Percentiles rank a stretch among this genome's conserved stretches.
phyloP scores from a whole-genome alignment of 805 yeast species.

The Candida succiphila region DNA sequence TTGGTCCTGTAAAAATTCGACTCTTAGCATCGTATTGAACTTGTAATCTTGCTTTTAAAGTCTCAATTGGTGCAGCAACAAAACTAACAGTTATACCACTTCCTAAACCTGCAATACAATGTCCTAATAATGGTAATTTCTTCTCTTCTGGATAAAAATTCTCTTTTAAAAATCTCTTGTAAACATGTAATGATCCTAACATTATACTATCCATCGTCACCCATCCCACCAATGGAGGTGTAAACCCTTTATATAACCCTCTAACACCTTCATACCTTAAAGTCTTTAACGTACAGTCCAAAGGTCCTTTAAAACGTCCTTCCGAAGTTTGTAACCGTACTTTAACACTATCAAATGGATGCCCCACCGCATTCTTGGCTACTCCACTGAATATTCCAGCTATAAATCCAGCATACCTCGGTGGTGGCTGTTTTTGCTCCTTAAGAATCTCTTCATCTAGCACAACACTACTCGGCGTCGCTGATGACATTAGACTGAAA shows the following conservation, averaged over 20 bases:
- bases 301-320: slow-evolving; percentile 66
- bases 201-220: slow-evolving; percentile 86
- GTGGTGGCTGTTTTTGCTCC: slow-evolving; percentile 23
- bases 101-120: slow-evolving; percentile 66
- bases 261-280: slow-evolving; percentile 61
- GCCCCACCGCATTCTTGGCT: slow-evolving; percentile 83
- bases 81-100: slow-evolving; percentile 89
- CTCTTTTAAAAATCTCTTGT: slow-evolving; percentile 57
- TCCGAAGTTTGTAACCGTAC: slow-evolving; percentile 77
- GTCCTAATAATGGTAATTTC: slow-evolving; percentile 66
- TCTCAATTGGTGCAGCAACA: slow-evolving; percentile 94
- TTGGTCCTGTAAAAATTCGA: slow-evolving; percentile 64
- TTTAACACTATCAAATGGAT: slow-evolving; percentile 86
- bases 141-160: slow-evolving; percentile 49
- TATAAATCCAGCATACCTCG: slow-evolving; percentile 62
- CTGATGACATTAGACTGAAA: neutral
- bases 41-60: slow-evolving; percentile 79
- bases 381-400: slow-evolving; percentile 88
- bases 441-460: neutral
- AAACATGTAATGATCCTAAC: slow-evolving; percentile 78
- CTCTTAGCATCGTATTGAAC: slow-evolving; percentile 78
- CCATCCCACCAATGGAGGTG: slow-evolving; percentile 93
- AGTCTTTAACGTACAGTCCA: slow-evolving; percentile 72
- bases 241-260: slow-evolving; percentile 84
- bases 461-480: too few relatives aligned